Evolutionary conservation across 2,329 filamentous ascomycete genomes (phyloP).

Genomic region (Beauveria australis): DNA sequence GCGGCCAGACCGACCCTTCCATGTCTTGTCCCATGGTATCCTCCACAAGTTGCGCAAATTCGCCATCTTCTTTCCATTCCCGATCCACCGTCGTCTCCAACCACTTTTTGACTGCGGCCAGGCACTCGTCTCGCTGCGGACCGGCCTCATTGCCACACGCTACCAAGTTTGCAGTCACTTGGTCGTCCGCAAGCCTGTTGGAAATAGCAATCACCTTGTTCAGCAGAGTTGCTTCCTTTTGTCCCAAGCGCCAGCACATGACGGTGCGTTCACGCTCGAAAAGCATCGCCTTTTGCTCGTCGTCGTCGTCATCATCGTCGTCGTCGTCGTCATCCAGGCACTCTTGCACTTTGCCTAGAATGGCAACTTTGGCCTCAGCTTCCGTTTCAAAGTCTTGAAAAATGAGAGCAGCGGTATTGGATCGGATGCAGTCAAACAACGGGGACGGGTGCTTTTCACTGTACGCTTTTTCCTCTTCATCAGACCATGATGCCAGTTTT

Average conservation of each 20-base stretch:
- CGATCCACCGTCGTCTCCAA: background rate
- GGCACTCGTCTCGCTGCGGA: background rate
- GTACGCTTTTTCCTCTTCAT: constrained; percentile 12
- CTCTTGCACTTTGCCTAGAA: background rate
- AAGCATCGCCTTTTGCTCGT: background rate
- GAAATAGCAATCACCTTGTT: constrained; percentile 3
- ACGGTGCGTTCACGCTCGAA: constrained; percentile 1
- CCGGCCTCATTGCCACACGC: background rate
- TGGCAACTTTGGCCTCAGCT: background rate
- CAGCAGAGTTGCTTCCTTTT: background rate
- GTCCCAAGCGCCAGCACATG: background rate
- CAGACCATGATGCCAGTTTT: constrained; percentile 15
- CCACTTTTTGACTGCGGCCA: background rate
- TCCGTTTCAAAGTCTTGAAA: constrained; percentile 1
- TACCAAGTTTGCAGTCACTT: background rate
- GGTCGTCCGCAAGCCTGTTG: background rate
- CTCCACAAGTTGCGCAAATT: background rate
- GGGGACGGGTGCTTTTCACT: constrained; percentile 11
- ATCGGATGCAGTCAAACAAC: constrained; percentile 14
- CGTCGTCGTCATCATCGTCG: background rate
- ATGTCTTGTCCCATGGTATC: background rate
- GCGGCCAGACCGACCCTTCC: constrained; percentile 1
- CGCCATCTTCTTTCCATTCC: background rate
- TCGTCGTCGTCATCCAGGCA: background rate
- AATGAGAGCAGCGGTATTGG: constrained; percentile 12